Evolutionary conservation across 2,329 filamentous ascomycete genomes (phyloP), one percentile per base, ranked within the genome.

Genomic region (Aspergillus phoenicis): DNA sequence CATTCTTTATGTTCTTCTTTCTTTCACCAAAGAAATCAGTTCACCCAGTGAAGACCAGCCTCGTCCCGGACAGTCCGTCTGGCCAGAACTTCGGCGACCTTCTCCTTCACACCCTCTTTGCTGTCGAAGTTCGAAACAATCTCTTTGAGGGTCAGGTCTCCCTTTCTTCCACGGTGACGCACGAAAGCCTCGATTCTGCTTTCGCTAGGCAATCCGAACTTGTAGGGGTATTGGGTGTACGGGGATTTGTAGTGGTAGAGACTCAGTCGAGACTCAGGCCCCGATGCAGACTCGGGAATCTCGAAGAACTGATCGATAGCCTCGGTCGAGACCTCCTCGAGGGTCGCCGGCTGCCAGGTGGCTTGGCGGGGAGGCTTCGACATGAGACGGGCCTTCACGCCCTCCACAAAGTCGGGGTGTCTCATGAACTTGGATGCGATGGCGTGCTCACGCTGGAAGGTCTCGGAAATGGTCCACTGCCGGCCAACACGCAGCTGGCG

Each of bases 351-450:
- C 65, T 89, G 77, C 95, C 95, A 99, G 63, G 83, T 80, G 1
- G 93, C 91, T 22, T 82, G 82, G 65, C 81, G 81, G 55, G 85
- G 79, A 48, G 84, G 83, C 78, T 92, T 92, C 71, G 87, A 84
- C 69, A 95, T 85, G 43, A 99, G 84, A 52, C 89, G 85, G 24
- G 92, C 89, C 55, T 87, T 87, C n/a, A 99, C 94, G 57, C 95
- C 95, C 78, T 96, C 91, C 47, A 88, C 88, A 72, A 99, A 99
- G 77, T 99, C 95, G 4, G 87, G 90, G 75, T 95, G 89, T 59
- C 84, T 83, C 94, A 99, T 98, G 81, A 99, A 98, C 65, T 87
- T 86, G 61, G 84, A 81, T 2, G 94, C 93, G 62, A 99, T 92
- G 72, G 89, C 84, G 78, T 95, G 86, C 81, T 99, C 95, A 64